A percentile compares a stretch with the other conserved stretches of the same genome.
Evolutionary conservation across 345 rosid species (phyloP).

Genomic region (Carallia pectinifolia): DNA sequence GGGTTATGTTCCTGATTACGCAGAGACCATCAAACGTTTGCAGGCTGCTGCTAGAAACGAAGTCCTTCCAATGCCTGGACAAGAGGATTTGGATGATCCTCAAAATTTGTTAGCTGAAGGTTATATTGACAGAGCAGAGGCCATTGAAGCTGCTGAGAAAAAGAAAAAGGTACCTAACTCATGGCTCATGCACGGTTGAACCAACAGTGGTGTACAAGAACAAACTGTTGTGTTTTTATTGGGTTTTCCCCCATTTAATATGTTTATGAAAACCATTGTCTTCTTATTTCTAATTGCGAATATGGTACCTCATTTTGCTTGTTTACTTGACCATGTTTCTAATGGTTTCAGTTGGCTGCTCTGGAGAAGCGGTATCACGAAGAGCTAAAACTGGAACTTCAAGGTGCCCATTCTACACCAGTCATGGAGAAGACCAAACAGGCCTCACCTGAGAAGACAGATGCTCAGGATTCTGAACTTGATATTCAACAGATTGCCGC

Average conservation of each 20-base stretch:
- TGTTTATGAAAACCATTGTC: background rate
- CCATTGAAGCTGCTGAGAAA: constrained; percentile 65
- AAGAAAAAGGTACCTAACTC: constrained; percentile 49
- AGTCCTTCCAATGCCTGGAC: constrained; percentile 80
- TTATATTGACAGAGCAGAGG: constrained; percentile 65
- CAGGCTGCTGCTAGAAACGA: constrained; percentile 79
- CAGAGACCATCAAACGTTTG: constrained; percentile 66
- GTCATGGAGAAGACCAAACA: constrained; percentile 20
- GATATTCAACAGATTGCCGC: constrained; percentile 39
- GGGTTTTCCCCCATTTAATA: background rate
- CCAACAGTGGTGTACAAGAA: background rate
- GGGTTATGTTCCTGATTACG: constrained; percentile 90
- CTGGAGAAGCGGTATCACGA: constrained; percentile 83
- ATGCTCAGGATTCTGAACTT: constrained; percentile 38
- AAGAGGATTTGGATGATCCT: constrained; percentile 74
- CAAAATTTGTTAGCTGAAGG: constrained; percentile 71
- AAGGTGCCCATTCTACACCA: constrained; percentile 31
- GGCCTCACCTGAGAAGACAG: constrained; percentile 24
- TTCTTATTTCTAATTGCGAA: background rate
- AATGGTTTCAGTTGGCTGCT: constrained; percentile 52
- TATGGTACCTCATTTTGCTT: background rate
- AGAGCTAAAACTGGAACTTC: constrained; percentile 68
- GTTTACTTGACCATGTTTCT: constrained; percentile 13
- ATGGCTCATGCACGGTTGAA: background rate
- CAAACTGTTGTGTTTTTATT: background rate